Evolutionary conservation across 2,329 filamentous ascomycete species (phyloP), one percentile per base, ranked within the genome.

Genomic region (Ophiosphaerella korrae): DNA sequence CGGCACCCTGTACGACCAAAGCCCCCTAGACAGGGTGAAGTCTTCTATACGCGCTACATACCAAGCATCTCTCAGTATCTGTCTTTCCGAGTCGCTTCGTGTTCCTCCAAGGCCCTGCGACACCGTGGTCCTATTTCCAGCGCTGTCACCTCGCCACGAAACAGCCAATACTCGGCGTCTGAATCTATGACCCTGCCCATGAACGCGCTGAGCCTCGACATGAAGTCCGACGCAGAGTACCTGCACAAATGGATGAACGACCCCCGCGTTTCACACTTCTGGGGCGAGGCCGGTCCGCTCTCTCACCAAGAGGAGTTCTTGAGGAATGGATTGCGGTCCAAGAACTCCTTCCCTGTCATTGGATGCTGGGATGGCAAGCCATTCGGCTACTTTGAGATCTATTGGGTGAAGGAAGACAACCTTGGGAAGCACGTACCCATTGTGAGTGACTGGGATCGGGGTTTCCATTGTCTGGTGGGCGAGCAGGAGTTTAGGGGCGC

Each of bases 331-430:
- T 76, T 97, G 9, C 80, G 80, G 11, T 86, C 82, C 16, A 80
- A 81, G 14, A 88, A 97, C 73, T 91, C 87, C 7, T 96, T 97
- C 73, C 94, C 94, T 0, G 91, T 88, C 0, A 93, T 97, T 53
- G 94, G 90, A 1, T 87, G 92, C 70, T 99, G 93, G 90, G 91
- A 97, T 63, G 92, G 91, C 9, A 88, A 93, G 53, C 93, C 93
- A 0, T 99, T 97, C 75, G 94, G 92, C 0, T 99, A 95, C 71
- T 97, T 99, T 70, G 94, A 99, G 77, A 83, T 99, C 31, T 99
- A 99, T 76, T 99, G 94, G 93, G 91, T 94, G 3, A 96, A 96
- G 67, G 94, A 99, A 70, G 94, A 97, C 67, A 77, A 80, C 0
- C 72, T 99, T 1, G 91, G 90, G 0, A 82, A 81, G 41, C 81